phyloP scores from a whole-genome alignment of 108 stramenopile genomes.

The Skeletonema tropicum region DNA sequence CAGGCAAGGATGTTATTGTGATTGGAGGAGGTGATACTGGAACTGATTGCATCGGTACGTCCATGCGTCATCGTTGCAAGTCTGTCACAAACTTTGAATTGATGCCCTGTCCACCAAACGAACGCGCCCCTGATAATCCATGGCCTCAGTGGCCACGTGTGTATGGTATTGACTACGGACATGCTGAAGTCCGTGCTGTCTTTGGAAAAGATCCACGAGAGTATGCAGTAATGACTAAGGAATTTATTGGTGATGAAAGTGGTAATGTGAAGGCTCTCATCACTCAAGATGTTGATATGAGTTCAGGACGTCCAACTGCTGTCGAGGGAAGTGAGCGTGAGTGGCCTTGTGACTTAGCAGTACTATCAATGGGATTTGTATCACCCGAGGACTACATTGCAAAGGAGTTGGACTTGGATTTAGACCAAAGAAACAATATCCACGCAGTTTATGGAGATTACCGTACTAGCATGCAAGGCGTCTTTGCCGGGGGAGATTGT shows the following conservation, averaged over 20 bases:
- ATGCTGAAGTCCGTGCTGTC: slow-evolving; percentile 93
- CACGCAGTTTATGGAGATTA: slow-evolving; percentile 96
- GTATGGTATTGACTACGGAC: slow-evolving; percentile 96
- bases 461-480: slow-evolving; percentile 92
- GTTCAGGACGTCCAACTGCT: slow-evolving; percentile 70
- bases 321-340: slow-evolving; percentile 92
- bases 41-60: slow-evolving; percentile 98
- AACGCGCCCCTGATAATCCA: slow-evolving; percentile 92
- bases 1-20: slow-evolving; percentile 97
- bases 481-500: slow-evolving; percentile 98
- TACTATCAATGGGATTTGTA: slow-evolving; percentile 98
- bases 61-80: slow-evolving; percentile 97
- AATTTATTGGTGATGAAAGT: slow-evolving; percentile 91
- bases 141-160: slow-evolving; percentile 99
- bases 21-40: slow-evolving; percentile 98
- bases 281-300: slow-evolving; percentile 95
- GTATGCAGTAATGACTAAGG: slow-evolving; percentile 96
- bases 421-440: slow-evolving; percentile 95
- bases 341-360: slow-evolving; percentile 91
- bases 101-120: slow-evolving; percentile 92
- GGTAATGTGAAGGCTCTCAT: slow-evolving; percentile 94
- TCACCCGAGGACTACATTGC: slow-evolving; percentile 90
- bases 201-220: slow-evolving; percentile 96
- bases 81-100: slow-evolving; percentile 96
- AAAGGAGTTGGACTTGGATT: slow-evolving; percentile 81